These are phyloP conservation scores for Monilinia fructigena DNA, from an alignment of 2,329 filamentous ascomycete species.

Conservation along the genomic window DNA sequence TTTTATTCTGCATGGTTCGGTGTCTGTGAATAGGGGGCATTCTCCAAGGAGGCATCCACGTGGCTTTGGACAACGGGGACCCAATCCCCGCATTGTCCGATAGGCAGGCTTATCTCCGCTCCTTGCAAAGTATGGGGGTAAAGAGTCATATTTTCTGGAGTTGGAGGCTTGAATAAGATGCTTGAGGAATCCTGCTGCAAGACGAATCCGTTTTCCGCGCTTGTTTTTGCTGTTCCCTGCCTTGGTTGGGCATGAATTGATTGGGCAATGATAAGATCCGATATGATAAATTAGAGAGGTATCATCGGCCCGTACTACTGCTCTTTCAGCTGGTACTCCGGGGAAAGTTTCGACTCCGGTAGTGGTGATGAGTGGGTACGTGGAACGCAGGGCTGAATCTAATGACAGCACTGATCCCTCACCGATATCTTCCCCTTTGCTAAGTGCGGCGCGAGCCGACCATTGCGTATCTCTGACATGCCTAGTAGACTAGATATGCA, in stretches of 20 bases:
- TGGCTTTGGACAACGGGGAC: not conserved
- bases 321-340: not conserved
- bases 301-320: not conserved
- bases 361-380: not conserved
- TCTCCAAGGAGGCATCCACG: not conserved
- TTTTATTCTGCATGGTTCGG: slow-evolving; percentile 3
- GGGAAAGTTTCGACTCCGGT: not conserved
- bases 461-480: not conserved
- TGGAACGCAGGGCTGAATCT: slow-evolving; percentile 4
- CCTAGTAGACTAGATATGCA: not conserved
- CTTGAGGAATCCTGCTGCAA: not conserved
- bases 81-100: not conserved
- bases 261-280: not conserved
- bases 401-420: not conserved
- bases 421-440: slow-evolving; percentile 4
- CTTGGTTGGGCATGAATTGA: not conserved
- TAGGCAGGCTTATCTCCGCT: not conserved
- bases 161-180: not conserved
- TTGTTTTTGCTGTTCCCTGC: not conserved
- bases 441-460: slow-evolving; percentile 15
- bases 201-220: not conserved
- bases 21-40: not conserved
- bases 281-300: slow-evolving; percentile 2
- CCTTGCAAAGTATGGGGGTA: slow-evolving; percentile 4
- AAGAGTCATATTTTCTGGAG: not conserved